phyloP scores from a whole-genome alignment of 352 stramenopile genomes.

The Phytophthora citricola region DNA sequence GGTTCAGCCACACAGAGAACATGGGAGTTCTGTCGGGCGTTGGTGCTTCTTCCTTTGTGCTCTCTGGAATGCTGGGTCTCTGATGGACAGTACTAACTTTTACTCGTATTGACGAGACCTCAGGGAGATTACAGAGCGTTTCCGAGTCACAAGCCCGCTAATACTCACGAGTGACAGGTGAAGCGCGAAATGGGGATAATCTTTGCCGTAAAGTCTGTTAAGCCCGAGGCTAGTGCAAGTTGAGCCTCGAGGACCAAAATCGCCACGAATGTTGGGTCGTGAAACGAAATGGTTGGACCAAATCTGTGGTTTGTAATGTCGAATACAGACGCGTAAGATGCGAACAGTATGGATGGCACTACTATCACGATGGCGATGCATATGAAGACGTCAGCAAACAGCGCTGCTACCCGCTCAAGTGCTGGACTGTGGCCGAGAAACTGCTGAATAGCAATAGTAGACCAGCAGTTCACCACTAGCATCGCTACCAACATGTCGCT shows the following conservation, averaged over 20 bases:
- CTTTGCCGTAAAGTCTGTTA: conserved; percentile 1
- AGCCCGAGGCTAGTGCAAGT: too few species aligned
- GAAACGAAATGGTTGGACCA: not conserved
- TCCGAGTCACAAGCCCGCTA: not conserved
- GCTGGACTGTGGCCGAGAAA: conserved; percentile 23
- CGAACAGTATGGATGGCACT: not conserved
- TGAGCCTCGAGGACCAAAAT: conserved; percentile 3
- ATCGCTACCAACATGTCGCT: conserved; percentile 31
- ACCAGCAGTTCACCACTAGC: conserved; percentile 53
- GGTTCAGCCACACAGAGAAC: not conserved
- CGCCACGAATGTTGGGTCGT: conserved; percentile 9
- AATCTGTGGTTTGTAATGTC: conserved; percentile 4
- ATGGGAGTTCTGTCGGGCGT: too few species aligned
- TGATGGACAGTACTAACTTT: too few species aligned
- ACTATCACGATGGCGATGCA: conserved; percentile 13
- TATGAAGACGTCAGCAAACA: conserved; percentile 6
- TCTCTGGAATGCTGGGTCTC: too few species aligned
- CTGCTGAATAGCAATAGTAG: conserved; percentile 55
- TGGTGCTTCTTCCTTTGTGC: too few species aligned
- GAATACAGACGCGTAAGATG: not conserved
- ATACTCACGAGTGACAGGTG: conserved; percentile 3
- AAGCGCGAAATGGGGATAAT: not conserved
- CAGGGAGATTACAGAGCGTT: not conserved
- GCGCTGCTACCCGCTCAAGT: conserved; percentile 4
- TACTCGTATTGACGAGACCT: too few species aligned